Conservation (phyloP, 345 rosid genomes). For the Cochlearia excelsa region DNA sequence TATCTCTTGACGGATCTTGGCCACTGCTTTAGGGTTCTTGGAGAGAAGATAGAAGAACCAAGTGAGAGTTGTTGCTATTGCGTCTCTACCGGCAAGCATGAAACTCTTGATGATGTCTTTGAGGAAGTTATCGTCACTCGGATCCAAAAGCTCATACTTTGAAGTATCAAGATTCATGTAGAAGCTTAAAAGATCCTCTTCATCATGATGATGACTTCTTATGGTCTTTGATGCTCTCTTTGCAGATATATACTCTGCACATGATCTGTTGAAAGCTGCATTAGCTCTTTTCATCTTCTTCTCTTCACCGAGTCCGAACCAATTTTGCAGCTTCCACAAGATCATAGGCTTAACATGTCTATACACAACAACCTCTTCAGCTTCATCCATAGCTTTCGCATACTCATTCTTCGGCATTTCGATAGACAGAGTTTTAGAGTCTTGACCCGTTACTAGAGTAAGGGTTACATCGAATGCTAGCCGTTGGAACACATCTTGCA, state of each 20-base stretch:
- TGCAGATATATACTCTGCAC: slow-evolving; percentile 32
- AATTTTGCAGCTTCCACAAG: slow-evolving; percentile 37
- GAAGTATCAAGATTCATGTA: slow-evolving; percentile 28
- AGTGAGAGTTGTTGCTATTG: slow-evolving; percentile 36
- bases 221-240: slow-evolving; percentile 22
- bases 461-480: slow-evolving; percentile 46
- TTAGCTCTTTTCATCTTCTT: slow-evolving; percentile 37
- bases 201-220: not conserved
- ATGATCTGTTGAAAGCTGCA: slow-evolving; percentile 16
- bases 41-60: slow-evolving; percentile 54
- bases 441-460: slow-evolving; percentile 38
- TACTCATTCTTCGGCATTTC: slow-evolving; percentile 34
- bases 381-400: slow-evolving; percentile 39
- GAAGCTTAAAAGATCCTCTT: slow-evolving; percentile 23
- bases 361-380: slow-evolving; percentile 33
- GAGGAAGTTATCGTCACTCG: slow-evolving; percentile 39
- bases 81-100: slow-evolving; percentile 51
- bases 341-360: slow-evolving; percentile 26
- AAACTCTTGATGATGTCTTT: slow-evolving; percentile 47
- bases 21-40: slow-evolving; percentile 38
- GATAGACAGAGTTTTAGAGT: slow-evolving; percentile 36
- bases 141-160: slow-evolving; percentile 23
- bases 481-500: slow-evolving; percentile 45
- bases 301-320: slow-evolving; percentile 40
- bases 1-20: slow-evolving; percentile 35